Conservation (phyloP, 75 land plant genomes). For the Picea sitchensis region DNA sequence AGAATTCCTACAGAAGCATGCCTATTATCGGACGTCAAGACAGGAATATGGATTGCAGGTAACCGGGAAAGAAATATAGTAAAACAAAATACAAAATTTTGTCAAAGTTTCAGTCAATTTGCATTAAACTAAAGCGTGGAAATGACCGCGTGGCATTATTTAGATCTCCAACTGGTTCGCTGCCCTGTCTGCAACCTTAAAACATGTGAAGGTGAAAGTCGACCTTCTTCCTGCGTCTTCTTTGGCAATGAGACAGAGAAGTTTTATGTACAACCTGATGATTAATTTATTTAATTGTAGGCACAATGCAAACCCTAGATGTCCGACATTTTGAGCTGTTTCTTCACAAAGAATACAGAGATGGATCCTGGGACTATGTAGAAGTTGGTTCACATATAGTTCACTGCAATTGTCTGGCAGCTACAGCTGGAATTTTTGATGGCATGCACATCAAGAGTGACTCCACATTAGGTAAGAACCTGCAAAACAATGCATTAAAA, state of each 20-base stretch:
- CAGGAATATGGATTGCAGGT: conserved; percentile 96
- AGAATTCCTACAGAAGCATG: conserved; percentile 23
- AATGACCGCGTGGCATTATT: background rate
- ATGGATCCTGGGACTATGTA: conserved; percentile 64
- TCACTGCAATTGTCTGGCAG: conserved; percentile 33
- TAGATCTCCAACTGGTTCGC: conserved; percentile 87
- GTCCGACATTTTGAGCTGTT: conserved; percentile 78
- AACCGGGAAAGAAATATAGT: background rate
- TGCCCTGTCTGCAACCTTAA: conserved; percentile 85
- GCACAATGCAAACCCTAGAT: conserved; percentile 89
- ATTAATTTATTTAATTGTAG: conserved; percentile 25
- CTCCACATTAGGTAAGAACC: conserved; percentile 33
- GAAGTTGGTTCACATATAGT: conserved; percentile 38
- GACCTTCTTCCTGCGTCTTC: background rate
- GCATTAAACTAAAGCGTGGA: background rate
- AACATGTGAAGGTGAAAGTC: conserved; percentile 74
- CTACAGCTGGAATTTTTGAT: conserved; percentile 71
- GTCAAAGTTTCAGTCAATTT: background rate
- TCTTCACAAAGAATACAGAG: conserved; percentile 47
- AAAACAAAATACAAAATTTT: background rate
- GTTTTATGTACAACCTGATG: background rate
- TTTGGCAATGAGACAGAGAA: background rate
- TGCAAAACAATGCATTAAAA: background rate
- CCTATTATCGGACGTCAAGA: conserved; percentile 44
- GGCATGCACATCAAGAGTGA: conserved; percentile 34